A percentile compares a stretch with the other conserved stretches of the same genome.
These are phyloP conservation scores for Aaosphaeria arxii DNA, from an alignment of 2,329 filamentous ascomycete genomes.

Conservation along the genomic window DNA sequence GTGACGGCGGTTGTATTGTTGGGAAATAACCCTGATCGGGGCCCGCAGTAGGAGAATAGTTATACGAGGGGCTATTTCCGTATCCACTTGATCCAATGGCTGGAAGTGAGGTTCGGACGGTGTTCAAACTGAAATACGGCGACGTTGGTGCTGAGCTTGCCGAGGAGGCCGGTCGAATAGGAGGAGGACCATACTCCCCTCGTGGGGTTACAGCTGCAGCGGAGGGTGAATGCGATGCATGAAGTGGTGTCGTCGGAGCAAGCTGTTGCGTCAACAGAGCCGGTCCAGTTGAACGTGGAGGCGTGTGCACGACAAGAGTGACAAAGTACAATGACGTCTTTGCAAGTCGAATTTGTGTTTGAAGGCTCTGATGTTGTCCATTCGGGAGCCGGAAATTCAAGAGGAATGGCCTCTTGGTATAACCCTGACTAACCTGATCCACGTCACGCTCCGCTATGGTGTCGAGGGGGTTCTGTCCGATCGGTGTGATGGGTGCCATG, in stretches of 20 bases:
- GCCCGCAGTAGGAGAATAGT: conserved; percentile 33
- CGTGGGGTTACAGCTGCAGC: conserved; percentile 21
- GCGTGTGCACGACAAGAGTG: conserved; percentile 37
- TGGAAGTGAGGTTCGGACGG: conserved; percentile 33
- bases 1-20: conserved; percentile 24
- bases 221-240: conserved; percentile 24
- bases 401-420: conserved; percentile 38
- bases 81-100: conserved; percentile 32
- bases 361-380: conserved; percentile 32
- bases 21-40: conserved; percentile 33
- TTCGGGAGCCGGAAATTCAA: conserved; percentile 39
- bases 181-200: conserved; percentile 26
- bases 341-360: conserved; percentile 36
- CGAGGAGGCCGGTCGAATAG: conserved; percentile 26
- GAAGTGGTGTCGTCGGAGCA: conserved; percentile 27
- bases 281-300: conserved; percentile 19
- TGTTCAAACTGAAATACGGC: conserved; percentile 33
- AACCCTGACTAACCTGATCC: conserved; percentile 44
- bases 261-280: conserved; percentile 33
- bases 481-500: conserved; percentile 47
- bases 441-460: conserved; percentile 41
- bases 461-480: conserved; percentile 43
- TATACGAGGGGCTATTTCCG: conserved; percentile 30
- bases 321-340: conserved; percentile 47
- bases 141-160: conserved; percentile 33